These are phyloP conservation scores for Starmerella apicola DNA, from an alignment of 805 yeast species.

Conservation along the genomic window DNA sequence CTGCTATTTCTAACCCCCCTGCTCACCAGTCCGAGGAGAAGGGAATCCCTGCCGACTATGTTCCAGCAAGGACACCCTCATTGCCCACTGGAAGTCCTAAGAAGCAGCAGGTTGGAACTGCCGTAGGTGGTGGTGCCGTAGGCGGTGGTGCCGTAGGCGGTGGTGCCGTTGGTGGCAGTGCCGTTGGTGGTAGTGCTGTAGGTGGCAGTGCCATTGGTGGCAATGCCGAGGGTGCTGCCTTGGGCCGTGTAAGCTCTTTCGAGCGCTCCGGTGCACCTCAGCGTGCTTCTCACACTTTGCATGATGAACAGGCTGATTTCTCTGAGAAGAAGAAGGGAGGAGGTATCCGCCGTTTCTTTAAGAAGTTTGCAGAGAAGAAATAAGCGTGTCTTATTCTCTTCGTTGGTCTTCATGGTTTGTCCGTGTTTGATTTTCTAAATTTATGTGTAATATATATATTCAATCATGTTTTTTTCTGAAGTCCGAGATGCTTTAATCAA, in stretches of 20 bases:
- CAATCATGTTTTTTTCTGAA: no score
- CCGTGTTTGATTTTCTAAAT: no score
- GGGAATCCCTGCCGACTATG: slow-evolving; percentile 4
- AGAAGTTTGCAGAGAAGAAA: neutral
- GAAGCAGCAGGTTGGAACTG: neutral
- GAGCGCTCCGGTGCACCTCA: neutral
- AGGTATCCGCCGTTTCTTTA: slow-evolving; percentile 12
- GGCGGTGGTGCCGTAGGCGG: no score
- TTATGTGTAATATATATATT: no score
- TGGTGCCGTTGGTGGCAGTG: no score
- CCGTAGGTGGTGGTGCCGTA: neutral
- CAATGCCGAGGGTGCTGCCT: neutral
- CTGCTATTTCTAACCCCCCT: slow-evolving; percentile 12
- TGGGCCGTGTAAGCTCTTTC: neutral
- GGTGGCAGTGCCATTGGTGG: no score
- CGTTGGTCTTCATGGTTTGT: no score
- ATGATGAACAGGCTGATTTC: neutral
- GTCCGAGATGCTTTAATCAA: no score
- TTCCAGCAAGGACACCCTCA: slow-evolving; percentile 1
- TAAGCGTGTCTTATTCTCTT: neutral
- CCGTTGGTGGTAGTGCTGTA: no score
- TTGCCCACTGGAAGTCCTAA: neutral
- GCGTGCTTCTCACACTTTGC: neutral
- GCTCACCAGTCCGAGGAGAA: neutral
- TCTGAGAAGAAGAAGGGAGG: neutral